Base-by-base conservation (phyloP, 306 rosid species). In the Lathyrus oleraceus region DNA sequence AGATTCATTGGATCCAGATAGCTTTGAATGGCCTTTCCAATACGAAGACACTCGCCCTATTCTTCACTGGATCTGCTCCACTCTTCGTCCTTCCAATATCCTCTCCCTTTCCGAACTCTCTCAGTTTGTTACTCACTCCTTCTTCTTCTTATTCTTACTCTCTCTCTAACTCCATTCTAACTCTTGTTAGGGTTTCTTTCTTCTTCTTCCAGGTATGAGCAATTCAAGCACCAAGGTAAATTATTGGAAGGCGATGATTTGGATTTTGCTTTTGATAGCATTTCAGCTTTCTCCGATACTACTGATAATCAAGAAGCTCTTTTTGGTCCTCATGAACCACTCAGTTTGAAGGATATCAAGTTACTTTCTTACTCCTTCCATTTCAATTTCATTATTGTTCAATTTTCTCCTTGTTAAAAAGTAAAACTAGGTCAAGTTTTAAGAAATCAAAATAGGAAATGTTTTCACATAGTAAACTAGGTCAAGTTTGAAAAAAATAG, bases 11-110 rank as follows among this genome's bases (percentile, higher is more conserved):
- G 98, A 90, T 66, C 91, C 97, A 1, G 97, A 90, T 74, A 94
- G 96, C 78, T 94, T 90, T 74, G 97, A 94, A 48, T 94, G 98
- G 98, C 97, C 97, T 1, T 90, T 94, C 47, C 97, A 88, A 32
- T 90, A 85, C 76, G 97, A 90, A 72, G 97, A 90, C 30, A 89
- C 96, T 12, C 94, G 94, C 40, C 96, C 94, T 32, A 86, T 90
- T 43, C 96, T 90, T 53, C 87, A 90, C 56, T 94, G 97, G 98
- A 83, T 94, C 86, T 90, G 92, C 82, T 87, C 98, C 73, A 90
- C 86, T 78, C 95, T 94, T 15, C 97, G 98, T 13, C 83, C 88
- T 23, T 88, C 97, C 76, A 94, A 94, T 43, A 89, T 94, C 65
- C 96, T 94, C 67, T 90, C 95, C 32, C 88, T 79, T 76, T 70